Evolutionary conservation across 768 basidiomycete genomes (phyloP).

Genomic region (Porphyrellus cyaneotinctus): DNA sequence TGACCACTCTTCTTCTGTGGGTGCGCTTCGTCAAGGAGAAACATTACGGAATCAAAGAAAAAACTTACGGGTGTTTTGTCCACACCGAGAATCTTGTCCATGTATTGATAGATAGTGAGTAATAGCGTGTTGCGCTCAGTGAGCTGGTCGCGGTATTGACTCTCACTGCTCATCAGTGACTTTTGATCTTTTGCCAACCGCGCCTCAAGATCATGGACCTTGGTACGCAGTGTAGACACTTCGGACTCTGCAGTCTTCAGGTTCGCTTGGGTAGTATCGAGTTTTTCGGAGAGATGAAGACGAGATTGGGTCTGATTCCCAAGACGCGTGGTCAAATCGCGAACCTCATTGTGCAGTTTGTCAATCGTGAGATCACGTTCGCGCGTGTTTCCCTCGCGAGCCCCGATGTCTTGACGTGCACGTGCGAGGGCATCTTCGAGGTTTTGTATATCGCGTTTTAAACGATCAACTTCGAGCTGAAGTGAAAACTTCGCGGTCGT

Average conservation of each 20-base stretch:
- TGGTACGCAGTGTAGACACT: constrained; percentile 50
- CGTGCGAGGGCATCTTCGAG: constrained; percentile 76
- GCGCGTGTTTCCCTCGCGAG: constrained; percentile 58
- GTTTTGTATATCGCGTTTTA: constrained; percentile 79
- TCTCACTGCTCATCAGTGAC: constrained; percentile 63
- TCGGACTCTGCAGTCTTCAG: constrained; percentile 71
- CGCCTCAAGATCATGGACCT: constrained; percentile 72
- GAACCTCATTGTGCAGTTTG: constrained; percentile 71
- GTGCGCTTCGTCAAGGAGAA: background rate
- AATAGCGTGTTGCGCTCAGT: constrained; percentile 91
- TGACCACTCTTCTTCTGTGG: constrained; percentile 67
- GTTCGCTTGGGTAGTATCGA: constrained; percentile 63
- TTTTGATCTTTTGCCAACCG: constrained; percentile 81
- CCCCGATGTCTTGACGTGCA: constrained; percentile 63
- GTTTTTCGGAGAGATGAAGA: constrained; percentile 83
- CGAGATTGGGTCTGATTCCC: constrained; percentile 84
- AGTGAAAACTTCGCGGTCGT: constrained; percentile 80
- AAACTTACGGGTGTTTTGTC: constrained; percentile 75
- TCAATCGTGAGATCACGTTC: constrained; percentile 74
- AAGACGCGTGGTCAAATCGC: constrained; percentile 75
- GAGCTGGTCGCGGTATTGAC: constrained; percentile 84
- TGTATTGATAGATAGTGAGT: constrained; percentile 89
- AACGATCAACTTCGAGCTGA: constrained; percentile 83
- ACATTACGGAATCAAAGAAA: background rate
- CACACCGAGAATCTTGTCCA: constrained; percentile 90